These are phyloP conservation scores for Aspergillus ochraceoroseus DNA, from an alignment of 2,329 filamentous ascomycete genomes.

Conservation along the genomic window DNA sequence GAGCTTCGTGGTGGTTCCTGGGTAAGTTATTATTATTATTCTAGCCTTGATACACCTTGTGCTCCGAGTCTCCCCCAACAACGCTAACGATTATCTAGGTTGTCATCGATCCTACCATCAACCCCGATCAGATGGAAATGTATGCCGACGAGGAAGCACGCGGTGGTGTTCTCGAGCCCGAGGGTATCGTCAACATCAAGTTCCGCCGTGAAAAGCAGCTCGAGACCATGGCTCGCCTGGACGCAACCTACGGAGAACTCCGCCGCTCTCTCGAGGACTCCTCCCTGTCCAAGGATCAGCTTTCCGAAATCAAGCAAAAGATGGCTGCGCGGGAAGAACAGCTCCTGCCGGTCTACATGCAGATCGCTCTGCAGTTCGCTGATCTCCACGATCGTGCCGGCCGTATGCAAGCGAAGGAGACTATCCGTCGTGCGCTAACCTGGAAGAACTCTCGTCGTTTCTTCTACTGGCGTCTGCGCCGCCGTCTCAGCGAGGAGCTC, in stretches of 20 bases:
- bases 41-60: conserved; percentile 7
- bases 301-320: conserved; percentile 73
- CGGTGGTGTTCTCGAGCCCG: conserved; percentile 94
- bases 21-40: conserved; percentile 43
- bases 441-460: conserved; percentile 90
- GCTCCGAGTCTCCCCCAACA: conserved; percentile 18
- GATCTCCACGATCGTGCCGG: conserved; percentile 95
- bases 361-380: conserved; percentile 94
- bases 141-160: conserved; percentile 93
- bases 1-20: conserved; percentile 98
- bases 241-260: conserved; percentile 74
- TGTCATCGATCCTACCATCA: conserved; percentile 97
- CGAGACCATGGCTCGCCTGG: conserved; percentile 92
- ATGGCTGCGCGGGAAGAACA: conserved; percentile 81
- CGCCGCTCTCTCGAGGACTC: conserved; percentile 70
- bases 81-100: conserved; percentile 49
- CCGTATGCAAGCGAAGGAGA: conserved; percentile 96
- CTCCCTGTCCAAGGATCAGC: conserved; percentile 66
- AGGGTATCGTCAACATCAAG: conserved; percentile 98
- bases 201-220: conserved; percentile 97
- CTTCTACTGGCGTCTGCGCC: conserved; percentile 99
- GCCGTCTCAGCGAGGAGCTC: conserved; percentile 94
- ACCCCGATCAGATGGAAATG: conserved; percentile 97
- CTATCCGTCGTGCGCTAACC: conserved; percentile 75
- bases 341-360: conserved; percentile 85